Base-by-base conservation (phyloP, 208 protist genomes). In the Vickermania spadyakhi region DNA sequence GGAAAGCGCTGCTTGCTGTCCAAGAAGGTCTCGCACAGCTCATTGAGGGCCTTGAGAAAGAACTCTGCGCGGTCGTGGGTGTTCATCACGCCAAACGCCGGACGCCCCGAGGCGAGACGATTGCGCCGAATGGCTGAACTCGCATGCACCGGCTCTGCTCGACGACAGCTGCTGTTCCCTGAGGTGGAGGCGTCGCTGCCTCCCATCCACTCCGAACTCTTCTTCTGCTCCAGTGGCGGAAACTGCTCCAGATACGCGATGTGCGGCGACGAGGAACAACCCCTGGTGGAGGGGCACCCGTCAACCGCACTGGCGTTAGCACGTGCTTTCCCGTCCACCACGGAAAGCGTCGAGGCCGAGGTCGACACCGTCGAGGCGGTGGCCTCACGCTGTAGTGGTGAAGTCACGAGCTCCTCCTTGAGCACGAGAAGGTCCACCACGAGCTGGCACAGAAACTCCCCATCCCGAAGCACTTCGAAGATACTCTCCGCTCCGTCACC, bases 21-120 rank as follows among this genome's bases (percentile, higher is more conserved):
- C 11, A 86, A 65, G 56, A 70, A 77, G 29, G 65, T 55, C 52
- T 78, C 66, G 45, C 74, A 82, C 65, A 86, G 63, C 11, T 58
- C 52, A 59, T 86, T 86, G 28, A 86, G 73, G 36, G 58, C 56
- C 7, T 53, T 36, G 31, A 81, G 52, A 31, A 55, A 59, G 31
- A 64, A 56, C 55, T 73, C 57, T 21, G 64, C 64, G n/a, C 64
- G 68, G 4, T 36, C 66, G 5, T 75, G 42, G 55, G 55, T 77
- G 18, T 67, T 55, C 42, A 62, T 67, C 51, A 79, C 66, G 31
- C 64, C 31, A 53, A 75, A 63, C 13, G 70, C 25, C 65, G 58
- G 27, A 66, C 31, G 31, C 64, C 50, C 41, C 11, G 36, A 45
- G 36, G 36, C 7, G 36, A 45, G 36, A 18, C 36, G 36, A 45